Evolutionary conservation across 495 filamentous ascomycete species (phyloP), one percentile per base, ranked within the genome.

Genomic region (Aspergillus diversus): DNA sequence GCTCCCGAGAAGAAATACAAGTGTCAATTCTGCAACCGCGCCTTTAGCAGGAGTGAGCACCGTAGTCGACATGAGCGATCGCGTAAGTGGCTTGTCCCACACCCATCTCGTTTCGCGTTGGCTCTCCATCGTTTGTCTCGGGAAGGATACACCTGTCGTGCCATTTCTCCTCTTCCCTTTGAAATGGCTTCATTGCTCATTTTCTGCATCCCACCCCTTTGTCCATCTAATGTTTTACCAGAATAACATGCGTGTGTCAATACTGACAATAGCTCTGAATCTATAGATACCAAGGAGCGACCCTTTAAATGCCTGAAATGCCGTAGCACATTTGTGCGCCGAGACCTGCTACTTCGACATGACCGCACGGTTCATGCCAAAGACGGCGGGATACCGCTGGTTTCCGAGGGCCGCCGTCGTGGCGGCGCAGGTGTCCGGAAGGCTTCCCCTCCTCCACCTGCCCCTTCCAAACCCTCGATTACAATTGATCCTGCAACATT

Each of bases 231-330:
- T 27, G 21, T 27, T 17, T 27, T 21, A 4, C 16, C 47, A n/a
- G 15, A 8, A 59, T 17, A 34, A 15, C 21, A 11, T 13, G 17
- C 32, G 33, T 34, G 16, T 16, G 16, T n/a, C 31, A 16, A 52
- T 16, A 47, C 60, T 69, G 17, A 72, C 59, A 58, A 65, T 69
- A 59, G 5, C 17, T 33, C 16, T 17, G 47, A 15, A 57, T 63
- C 39, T 51, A 67, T 79, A 97, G 94, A 97, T 78, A 99, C 95
- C 55, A 99, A 99, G 81, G 95, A 99, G 77, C 90, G 95, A 61
- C 95, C 95, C 37, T 99, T 99, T 85, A 97, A 97, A 73, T 99
- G 95, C 80, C 80, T 89, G 72, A 99, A 99, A 81, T 99, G 95
- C 80, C 86, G 93, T 69, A 98, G 95, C 83, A 99, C 95, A 61